phyloP scores from a whole-genome alignment of 805 yeast genomes.

The Clavispora santaluciae region DNA sequence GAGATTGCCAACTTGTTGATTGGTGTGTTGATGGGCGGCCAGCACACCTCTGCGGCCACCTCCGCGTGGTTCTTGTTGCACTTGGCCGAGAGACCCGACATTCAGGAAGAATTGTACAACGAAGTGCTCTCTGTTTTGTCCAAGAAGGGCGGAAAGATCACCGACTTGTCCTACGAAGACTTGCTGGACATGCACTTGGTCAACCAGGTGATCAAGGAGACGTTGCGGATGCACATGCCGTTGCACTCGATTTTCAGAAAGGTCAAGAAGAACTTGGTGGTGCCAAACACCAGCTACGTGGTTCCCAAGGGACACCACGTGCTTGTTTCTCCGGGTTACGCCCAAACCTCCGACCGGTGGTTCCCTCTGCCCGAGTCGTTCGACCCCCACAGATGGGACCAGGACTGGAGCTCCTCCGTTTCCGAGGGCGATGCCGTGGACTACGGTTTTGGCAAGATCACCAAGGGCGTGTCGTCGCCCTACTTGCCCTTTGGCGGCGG shows the following conservation, averaged over 20 bases:
- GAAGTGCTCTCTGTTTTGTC: constrained; percentile 67
- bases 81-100: constrained; percentile 78
- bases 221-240: constrained; percentile 94
- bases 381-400: constrained; percentile 85
- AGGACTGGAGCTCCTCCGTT: constrained; percentile 8
- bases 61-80: constrained; percentile 93
- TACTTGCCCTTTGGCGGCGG: constrained; percentile 99
- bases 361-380: constrained; percentile 73
- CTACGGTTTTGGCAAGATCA: constrained; percentile 94
- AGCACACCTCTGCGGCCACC: constrained; percentile 95
- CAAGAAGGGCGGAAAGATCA: constrained; percentile 29
- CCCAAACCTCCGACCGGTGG: constrained; percentile 69
- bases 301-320: constrained; percentile 90
- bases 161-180: constrained; percentile 74
- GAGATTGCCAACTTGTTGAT: constrained; percentile 91
- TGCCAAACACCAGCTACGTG: constrained; percentile 72
- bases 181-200: constrained; percentile 76
- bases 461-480: constrained; percentile 94
- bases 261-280: constrained; percentile 71
- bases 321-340: constrained; percentile 89
- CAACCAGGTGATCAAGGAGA: constrained; percentile 84
- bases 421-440: constrained; percentile 51
- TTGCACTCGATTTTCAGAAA: constrained; percentile 93
- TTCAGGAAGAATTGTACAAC: constrained; percentile 74
- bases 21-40: constrained; percentile 98